Percentiles rank a stretch among this genome's conserved stretches.
These are phyloP conservation scores for Chamaenerion angustifolium DNA, from an alignment of 345 rosid species.

Conservation along the genomic window DNA sequence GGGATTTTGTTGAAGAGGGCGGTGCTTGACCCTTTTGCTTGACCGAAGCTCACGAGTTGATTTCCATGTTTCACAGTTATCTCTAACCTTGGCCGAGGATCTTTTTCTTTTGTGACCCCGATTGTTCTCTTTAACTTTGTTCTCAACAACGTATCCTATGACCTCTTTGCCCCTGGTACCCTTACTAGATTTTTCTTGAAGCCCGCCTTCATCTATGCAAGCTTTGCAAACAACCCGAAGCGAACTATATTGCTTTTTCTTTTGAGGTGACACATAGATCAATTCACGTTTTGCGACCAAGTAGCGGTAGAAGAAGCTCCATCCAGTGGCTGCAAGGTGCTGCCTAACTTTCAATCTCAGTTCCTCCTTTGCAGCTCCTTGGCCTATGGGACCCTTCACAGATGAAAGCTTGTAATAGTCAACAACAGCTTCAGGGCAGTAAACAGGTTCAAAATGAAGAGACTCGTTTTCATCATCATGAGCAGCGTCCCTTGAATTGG, in stretches of 20 bases:
- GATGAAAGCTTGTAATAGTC: slow-evolving; percentile 17
- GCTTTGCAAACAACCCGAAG: slow-evolving; percentile 36
- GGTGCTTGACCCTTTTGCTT: slow-evolving; percentile 38
- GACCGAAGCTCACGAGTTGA: slow-evolving; percentile 20
- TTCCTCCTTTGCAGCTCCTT: not conserved
- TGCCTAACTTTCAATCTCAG: slow-evolving; percentile 24
- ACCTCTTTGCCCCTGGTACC: not conserved
- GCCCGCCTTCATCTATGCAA: slow-evolving; percentile 7
- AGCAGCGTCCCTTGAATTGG: slow-evolving; percentile 4
- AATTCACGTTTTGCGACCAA: slow-evolving; percentile 12
- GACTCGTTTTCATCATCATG: not conserved
- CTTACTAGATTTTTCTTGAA: slow-evolving; percentile 1
- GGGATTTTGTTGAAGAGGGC: slow-evolving; percentile 25
- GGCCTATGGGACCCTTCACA: slow-evolving; percentile 3
- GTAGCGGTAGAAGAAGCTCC: slow-evolving; percentile 15
- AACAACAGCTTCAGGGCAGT: slow-evolving; percentile 33
- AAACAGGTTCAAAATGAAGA: slow-evolving; percentile 15
- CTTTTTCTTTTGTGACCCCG: not conserved
- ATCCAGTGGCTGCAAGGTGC: slow-evolving; percentile 39
- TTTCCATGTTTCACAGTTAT: slow-evolving; percentile 4
- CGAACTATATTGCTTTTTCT: slow-evolving; percentile 22
- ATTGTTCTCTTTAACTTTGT: not conserved
- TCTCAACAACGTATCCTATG: not conserved
- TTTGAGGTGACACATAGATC: slow-evolving; percentile 20
- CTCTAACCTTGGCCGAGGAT: slow-evolving; percentile 1